Base-by-base conservation (phyloP, 2,329 filamentous ascomycete species). In the Cercospora zeae-maydis region DNA sequence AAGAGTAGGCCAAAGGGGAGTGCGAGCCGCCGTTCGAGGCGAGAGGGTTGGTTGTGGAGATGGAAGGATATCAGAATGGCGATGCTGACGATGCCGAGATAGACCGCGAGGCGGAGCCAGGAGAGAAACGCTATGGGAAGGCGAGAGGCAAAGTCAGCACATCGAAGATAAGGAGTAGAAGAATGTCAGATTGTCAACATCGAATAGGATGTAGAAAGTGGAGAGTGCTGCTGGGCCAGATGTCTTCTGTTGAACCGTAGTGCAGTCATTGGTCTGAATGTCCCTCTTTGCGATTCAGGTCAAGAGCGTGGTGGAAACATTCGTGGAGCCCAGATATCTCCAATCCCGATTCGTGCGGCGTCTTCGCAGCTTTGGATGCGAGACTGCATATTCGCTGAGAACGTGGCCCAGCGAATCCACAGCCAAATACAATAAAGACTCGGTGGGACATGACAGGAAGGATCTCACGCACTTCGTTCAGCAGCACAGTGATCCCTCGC, bases 11-110 rank as follows among this genome's bases (percentile, higher is more conserved):
- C 95, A 1, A 99, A 84, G 0, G 95, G 95, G 64, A 89, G 82
- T 0, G 95, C 89, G 77, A 97, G 87, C 47, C 84, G 85, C 63
- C 86, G 81, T 79, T 99, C 95, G 13, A 91, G 75, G 0, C 79
- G 73, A 0, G 86, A 85, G 0, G 95, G 91, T 70, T 87, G 78
- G 16, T 81, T 81, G 73, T 92, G 93, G 55, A 99, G 83, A 73
- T 99, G 93, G 76, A 99, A 99, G 13, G 91, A 96, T 56, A 97
- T 83, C 9, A 96, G 87, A 69, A 99, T 96, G 56, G 95, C 93
- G 33, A 96, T 85, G 30, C 91, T 86, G 8, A 98, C 92, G 57
- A 99, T 82, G 67, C 92, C 87, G 84, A 98, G 93, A 79, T 96
- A 96, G 70, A 96, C 86, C 33, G 90, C 88, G 1, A 98, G 84